phyloP scores from a whole-genome alignment of 2,329 filamentous ascomycete genomes.

The Monosporascus sp. region DNA sequence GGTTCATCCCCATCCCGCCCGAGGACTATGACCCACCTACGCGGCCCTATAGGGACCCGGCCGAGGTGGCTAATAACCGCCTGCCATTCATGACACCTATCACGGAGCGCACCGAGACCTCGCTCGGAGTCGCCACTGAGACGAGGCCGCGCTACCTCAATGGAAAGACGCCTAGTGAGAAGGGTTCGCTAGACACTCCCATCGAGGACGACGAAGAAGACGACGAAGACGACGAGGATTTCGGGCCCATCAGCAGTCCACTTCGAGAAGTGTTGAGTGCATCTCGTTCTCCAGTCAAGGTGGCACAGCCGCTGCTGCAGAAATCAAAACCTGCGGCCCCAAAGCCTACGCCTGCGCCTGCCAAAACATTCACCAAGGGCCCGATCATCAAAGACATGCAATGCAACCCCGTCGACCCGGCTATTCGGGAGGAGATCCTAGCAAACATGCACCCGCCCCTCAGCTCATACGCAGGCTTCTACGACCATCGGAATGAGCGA shows the following conservation, averaged over 20 bases:
- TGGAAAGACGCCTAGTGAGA: conserved; percentile 74
- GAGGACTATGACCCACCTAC: conserved; percentile 81
- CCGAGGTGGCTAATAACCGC: conserved; percentile 77
- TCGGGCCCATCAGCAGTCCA: conserved; percentile 59
- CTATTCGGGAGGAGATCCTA: conserved; percentile 68
- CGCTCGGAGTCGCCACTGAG: conserved; percentile 62
- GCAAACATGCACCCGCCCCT: conserved; percentile 68
- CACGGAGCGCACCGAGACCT: conserved; percentile 89
- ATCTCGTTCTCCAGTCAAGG: conserved; percentile 38
- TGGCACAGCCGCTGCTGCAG: conserved; percentile 44
- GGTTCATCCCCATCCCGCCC: conserved; percentile 75
- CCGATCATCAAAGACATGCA: conserved; percentile 76
- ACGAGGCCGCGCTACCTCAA: conserved; percentile 53
- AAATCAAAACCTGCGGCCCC: conserved; percentile 34
- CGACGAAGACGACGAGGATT: conserved; percentile 27
- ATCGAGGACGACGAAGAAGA: conserved; percentile 27
- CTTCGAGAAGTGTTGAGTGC: conserved; percentile 60
- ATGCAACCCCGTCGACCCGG: conserved; percentile 85
- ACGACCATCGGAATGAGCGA: conserved; percentile 59
- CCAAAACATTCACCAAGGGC: conserved; percentile 48
- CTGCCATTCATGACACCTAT: conserved; percentile 99
- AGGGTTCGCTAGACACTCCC: conserved; percentile 20
- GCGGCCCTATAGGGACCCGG: conserved; percentile 74
- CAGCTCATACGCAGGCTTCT: conserved; percentile 70
- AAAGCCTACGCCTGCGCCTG: conserved; percentile 21